phyloP scores from a whole-genome alignment of 352 stramenopile genomes.

The Plasmopara viticola region DNA sequence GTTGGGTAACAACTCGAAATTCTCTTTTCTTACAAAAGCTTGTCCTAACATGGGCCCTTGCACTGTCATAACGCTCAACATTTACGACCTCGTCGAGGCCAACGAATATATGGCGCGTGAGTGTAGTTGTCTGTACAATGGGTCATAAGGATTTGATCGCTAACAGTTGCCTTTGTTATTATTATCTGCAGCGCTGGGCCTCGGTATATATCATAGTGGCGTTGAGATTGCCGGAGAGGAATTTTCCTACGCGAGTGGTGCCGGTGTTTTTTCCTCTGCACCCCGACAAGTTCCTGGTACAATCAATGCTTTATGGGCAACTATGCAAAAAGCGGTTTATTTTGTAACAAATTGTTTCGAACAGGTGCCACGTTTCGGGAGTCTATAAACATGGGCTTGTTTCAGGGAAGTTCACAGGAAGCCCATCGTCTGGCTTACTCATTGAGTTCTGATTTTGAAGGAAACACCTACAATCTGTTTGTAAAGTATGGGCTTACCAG shows the following conservation, averaged over 20 bases:
- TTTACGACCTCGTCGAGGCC: constrained; percentile 89
- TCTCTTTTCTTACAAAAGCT: too few relatives aligned
- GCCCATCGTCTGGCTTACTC: constrained; percentile 78
- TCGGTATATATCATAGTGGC: constrained; percentile 90
- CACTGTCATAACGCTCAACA: constrained; percentile 82
- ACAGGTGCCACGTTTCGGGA: constrained; percentile 85
- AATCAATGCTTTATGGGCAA: not conserved
- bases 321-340: not conserved
- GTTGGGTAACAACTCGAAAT: too few relatives aligned
- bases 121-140: constrained; percentile 6
- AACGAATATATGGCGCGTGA: constrained; percentile 86
- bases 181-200: constrained; percentile 43
- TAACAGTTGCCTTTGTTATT: constrained; percentile 1
- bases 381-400: constrained; percentile 84
- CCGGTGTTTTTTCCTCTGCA: constrained; percentile 81
- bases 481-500: constrained; percentile 42
- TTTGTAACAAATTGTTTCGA: not conserved
- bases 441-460: constrained; percentile 80
- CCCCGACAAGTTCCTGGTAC: constrained; percentile 62
- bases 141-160: not conserved
- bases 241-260: constrained; percentile 90
- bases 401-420: constrained; percentile 80
- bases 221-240: constrained; percentile 89
- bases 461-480: constrained; percentile 88
- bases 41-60: constrained; percentile 46